A percentile compares a stretch with the other conserved stretches of the same genome.
phyloP scores from a whole-genome alignment of 345 rosid genomes.

The Pugionium cornutum region DNA sequence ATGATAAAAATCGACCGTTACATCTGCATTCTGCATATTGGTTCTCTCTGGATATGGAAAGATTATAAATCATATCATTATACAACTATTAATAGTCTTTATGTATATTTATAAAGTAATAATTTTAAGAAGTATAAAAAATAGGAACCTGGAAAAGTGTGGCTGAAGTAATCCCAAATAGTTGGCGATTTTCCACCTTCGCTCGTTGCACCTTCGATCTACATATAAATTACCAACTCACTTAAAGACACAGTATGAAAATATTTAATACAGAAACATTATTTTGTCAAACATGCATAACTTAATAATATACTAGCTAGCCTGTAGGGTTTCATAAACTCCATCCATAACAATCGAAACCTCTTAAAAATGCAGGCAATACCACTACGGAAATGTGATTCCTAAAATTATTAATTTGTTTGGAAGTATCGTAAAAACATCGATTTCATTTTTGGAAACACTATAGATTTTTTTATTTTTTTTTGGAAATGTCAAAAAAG shows the following conservation, averaged over 20 bases:
- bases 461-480: no score
- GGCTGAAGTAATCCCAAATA: slow-evolving; percentile 44
- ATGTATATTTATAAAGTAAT: neutral
- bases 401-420: no score
- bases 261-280: neutral
- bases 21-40: slow-evolving; percentile 45
- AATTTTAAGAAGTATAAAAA: neutral
- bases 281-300: no score
- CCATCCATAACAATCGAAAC: no score
- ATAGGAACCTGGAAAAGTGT: slow-evolving; percentile 36
- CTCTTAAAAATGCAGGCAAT: no score
- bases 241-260: neutral
- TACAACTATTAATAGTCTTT: neutral
- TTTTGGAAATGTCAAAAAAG: no score
- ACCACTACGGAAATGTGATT: no score
- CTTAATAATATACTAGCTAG: no score
- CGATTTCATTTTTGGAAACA: no score
- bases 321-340: no score
- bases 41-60: slow-evolving; percentile 42
- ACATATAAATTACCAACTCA: neutral
- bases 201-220: slow-evolving; percentile 44
- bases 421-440: no score
- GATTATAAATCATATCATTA: neutral
- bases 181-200: slow-evolving; percentile 40
- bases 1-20: slow-evolving; percentile 50